Evolutionary conservation across 1,284 basidiomycete genomes (phyloP), one percentile per base, ranked within the genome.

Genomic region (Porodaedalea pini): DNA sequence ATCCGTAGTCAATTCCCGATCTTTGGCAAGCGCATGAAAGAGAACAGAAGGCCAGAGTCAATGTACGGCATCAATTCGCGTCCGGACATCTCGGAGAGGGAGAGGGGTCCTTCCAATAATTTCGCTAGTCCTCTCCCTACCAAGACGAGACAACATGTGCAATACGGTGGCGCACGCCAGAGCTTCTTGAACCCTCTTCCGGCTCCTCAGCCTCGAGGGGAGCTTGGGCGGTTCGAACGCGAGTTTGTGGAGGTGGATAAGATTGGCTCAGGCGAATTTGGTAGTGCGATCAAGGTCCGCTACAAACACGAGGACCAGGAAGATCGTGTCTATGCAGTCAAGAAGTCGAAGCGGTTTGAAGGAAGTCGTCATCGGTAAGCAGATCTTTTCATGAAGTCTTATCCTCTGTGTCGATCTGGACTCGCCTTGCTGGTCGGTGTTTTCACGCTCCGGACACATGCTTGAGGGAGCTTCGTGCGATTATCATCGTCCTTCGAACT

Each of bases 181-280:
- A 45, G 27, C 7, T 61, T 58, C 43, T 51, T 60, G 15, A 41
- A 58, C 59, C 17, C 62, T 60, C 54, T 60, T 31, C 31, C 57
- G 13, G 37, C 55, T 32, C 44, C 54, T 40, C 25, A 37, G 34
- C 34, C 64, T 39, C 57, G 81, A 49, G 78, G 80, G 54, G 75
- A 78, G 57, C 72, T 77, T 7, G 84, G 88, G 21, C 79, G 81
- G 41, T 92, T 92, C 62, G 86, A 87, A 67, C 80, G 79, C 51
- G 83, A 90, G 44, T 98, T 97, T 69, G 79, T 86, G 25, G 86
- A 90, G 58, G 75, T 92, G 31, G 88, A 92, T 57, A 83, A 88
- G 64, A 78, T 98, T 17, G 97, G 97, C 3, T 86, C 88, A 57
- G 97, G 97, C 15, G 93, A 96, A 67, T 99, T 98, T 73, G 94